These are phyloP conservation scores for Eimeria necatrix DNA, from an alignment of 169 alveolate genomes.

Conservation along the genomic window DNA sequence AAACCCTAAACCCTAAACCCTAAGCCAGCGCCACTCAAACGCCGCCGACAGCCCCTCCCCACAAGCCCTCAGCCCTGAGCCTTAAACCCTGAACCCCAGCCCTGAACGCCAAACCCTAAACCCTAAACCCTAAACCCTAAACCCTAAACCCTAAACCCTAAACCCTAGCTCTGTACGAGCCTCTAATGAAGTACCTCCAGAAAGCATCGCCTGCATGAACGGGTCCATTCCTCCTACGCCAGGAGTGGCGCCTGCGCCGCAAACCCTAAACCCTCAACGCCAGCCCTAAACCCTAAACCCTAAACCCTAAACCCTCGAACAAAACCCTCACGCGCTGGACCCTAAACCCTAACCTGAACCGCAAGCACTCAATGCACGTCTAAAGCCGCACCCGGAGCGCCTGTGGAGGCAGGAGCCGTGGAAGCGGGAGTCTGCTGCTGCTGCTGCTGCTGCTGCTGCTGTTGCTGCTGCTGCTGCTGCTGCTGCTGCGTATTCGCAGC, in stretches of 20 bases:
- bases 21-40: too few species aligned
- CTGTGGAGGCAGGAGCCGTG: constrained; percentile 57
- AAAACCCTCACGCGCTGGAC: too few species aligned
- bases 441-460: constrained; percentile 30
- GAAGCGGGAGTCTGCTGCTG: constrained; percentile 23
- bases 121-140: too few species aligned
- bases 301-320: too few species aligned
- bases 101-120: too few species aligned
- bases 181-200: neutral
- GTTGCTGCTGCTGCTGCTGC: constrained; percentile 47
- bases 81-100: too few species aligned
- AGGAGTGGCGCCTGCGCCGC: constrained; percentile 1
- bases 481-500: constrained; percentile 60
- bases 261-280: neutral
- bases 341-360: neutral
- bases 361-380: neutral
- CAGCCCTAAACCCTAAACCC: neutral
- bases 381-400: neutral
- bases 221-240: neutral
- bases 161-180: too few species aligned
- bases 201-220: constrained; percentile 12
- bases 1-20: too few species aligned
- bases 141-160: too few species aligned
- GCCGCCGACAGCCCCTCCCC: too few species aligned
- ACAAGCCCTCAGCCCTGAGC: too few species aligned